Conservation (phyloP, 2,329 filamentous ascomycete genomes). For the Pseudonectria buxi region DNA sequence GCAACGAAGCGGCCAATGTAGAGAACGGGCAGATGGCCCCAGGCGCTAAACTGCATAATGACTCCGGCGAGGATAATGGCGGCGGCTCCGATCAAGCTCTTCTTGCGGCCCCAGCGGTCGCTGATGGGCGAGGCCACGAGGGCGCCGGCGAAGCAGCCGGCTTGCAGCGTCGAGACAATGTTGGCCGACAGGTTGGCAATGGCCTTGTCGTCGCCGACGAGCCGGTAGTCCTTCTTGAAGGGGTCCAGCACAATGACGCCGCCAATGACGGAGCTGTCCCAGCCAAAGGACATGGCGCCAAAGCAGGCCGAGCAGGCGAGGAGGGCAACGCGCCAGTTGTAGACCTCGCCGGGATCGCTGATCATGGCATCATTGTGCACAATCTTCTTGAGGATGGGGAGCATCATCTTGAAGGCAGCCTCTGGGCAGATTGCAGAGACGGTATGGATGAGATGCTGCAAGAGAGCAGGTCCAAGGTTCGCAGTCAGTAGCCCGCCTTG, state of each 20-base stretch:
- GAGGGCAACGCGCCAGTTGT: conserved; percentile 62
- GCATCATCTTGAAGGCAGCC: no score
- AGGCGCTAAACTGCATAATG: conserved; percentile 27
- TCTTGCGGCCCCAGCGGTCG: conserved; percentile 40
- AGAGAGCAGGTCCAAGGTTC: no score
- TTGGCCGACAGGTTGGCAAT: conserved; percentile 31
- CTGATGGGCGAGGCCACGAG: conserved; percentile 38
- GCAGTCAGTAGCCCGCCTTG: no score
- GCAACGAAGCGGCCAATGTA: conserved; percentile 44
- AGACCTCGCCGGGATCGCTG: conserved; percentile 58
- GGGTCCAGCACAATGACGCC: conserved; percentile 33
- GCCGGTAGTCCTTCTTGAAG: conserved; percentile 30
- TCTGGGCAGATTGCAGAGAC: no score
- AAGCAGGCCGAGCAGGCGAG: conserved; percentile 61
- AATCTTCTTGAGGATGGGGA: conserved; percentile 43
- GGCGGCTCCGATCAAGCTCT: conserved; percentile 38
- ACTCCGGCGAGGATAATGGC: conserved; percentile 34
- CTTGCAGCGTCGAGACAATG: conserved; percentile 33
- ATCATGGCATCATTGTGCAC: conserved; percentile 68
- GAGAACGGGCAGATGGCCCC: conserved; percentile 31
- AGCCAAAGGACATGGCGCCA: conserved; percentile 50
- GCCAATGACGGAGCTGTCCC: conserved; percentile 45
- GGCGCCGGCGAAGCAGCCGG: conserved; percentile 35
- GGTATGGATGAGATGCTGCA: no score
- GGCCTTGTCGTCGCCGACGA: conserved; percentile 16